Evolutionary conservation across 148 eudicot species (phyloP).

Genomic region (Chenopodium quinoa): DNA sequence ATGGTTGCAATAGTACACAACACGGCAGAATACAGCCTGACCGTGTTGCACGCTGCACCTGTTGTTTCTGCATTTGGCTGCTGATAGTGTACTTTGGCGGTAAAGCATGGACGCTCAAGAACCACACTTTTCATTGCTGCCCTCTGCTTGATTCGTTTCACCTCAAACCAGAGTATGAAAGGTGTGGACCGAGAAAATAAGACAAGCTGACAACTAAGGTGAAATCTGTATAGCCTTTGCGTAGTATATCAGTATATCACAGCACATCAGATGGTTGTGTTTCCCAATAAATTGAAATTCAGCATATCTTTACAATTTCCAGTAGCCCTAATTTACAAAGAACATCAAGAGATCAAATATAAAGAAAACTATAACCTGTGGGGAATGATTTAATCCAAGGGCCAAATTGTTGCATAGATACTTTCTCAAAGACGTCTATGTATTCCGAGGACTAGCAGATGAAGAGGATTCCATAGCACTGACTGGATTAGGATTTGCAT

Average conservation of each 20-base stretch:
- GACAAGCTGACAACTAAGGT: neutral
- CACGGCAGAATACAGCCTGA: no score
- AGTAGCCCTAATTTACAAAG: neutral
- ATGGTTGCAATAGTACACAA: no score
- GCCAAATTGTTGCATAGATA: neutral
- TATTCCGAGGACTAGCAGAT: slow-evolving; percentile 26
- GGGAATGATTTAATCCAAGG: neutral
- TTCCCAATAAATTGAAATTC: neutral
- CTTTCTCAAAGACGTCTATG: neutral
- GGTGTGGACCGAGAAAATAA: no score
- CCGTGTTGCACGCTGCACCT: no score
- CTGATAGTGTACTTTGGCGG: no score
- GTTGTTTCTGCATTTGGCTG: no score
- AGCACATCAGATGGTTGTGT: neutral
- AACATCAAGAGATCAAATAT: neutral
- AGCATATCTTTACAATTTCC: neutral
- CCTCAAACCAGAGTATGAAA: no score
- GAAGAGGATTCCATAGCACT: slow-evolving; percentile 35
- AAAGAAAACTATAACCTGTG: neutral
- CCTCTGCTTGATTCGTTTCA: no score
- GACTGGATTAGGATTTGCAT: slow-evolving; percentile 28
- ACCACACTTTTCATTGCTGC: no score
- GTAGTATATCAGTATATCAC: neutral
- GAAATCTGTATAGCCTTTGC: neutral
- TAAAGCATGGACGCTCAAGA: no score